Evolutionary conservation across 2,329 filamentous ascomycete genomes (phyloP).

Genomic region (Colletotrichum gigasporum): DNA sequence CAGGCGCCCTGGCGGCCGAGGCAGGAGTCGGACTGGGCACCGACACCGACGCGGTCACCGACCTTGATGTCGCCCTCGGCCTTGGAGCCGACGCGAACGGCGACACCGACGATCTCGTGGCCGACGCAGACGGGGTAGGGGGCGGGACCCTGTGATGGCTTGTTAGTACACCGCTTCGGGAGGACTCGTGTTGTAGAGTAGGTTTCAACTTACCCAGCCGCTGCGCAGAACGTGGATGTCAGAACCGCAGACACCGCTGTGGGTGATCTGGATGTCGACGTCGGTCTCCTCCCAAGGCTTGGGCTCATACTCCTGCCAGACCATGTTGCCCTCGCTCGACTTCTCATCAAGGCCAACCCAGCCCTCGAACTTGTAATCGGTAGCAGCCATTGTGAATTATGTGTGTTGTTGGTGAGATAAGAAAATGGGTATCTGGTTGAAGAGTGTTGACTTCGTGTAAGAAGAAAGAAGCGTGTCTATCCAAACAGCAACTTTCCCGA

Average conservation of each 20-base stretch:
- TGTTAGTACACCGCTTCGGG: not conserved
- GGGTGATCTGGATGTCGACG: slow-evolving; percentile 71
- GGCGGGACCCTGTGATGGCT: slow-evolving; percentile 14
- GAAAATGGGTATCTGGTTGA: not conserved
- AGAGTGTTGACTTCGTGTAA: not conserved
- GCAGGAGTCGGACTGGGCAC: slow-evolving; percentile 67
- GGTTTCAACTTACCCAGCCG: slow-evolving; percentile 54
- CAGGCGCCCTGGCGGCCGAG: slow-evolving; percentile 44
- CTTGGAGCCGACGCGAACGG: slow-evolving; percentile 52
- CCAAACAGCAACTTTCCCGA: accelerated
- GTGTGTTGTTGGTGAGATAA: not conserved
- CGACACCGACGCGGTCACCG: slow-evolving; percentile 68
- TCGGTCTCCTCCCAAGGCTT: slow-evolving; percentile 73
- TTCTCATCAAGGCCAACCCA: slow-evolving; percentile 56
- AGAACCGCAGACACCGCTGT: slow-evolving; percentile 73
- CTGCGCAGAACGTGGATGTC: slow-evolving; percentile 68
- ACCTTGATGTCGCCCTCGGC: slow-evolving; percentile 56
- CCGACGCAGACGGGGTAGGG: slow-evolving; percentile 34
- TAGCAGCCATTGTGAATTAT: slow-evolving; percentile 38
- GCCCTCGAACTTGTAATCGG: slow-evolving; percentile 59
- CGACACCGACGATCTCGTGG: slow-evolving; percentile 57
- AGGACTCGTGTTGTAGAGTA: not conserved
- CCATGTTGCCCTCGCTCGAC: slow-evolving; percentile 60
- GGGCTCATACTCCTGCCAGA: slow-evolving; percentile 65
- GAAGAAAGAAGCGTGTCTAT: not conserved